A percentile compares a stretch with the other conserved stretches of the same genome.
Evolutionary conservation across 805 yeast species (phyloP).

Genomic region (Lipomyces mesembrius): DNA sequence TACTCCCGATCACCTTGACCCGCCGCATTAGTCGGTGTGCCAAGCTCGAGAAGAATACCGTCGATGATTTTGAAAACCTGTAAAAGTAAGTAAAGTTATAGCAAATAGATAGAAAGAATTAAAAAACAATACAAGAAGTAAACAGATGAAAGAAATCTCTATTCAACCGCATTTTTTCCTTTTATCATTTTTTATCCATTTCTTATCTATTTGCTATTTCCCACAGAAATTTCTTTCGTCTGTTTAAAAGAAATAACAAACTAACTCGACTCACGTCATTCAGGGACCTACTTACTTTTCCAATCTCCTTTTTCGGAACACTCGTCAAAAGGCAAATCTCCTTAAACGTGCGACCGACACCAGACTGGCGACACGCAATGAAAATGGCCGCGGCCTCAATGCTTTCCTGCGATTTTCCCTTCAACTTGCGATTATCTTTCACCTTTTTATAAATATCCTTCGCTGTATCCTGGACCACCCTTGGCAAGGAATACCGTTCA

Average conservation of each 20-base stretch:
- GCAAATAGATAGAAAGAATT: slow-evolving; percentile 2
- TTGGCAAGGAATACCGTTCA: slow-evolving; percentile 92
- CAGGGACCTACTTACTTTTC: slow-evolving; percentile 58
- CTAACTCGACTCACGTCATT: background rate
- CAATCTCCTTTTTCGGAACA: slow-evolving; percentile 92
- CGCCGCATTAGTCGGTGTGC: slow-evolving; percentile 26
- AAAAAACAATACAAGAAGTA: background rate
- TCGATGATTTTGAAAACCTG: slow-evolving; percentile 72
- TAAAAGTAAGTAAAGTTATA: slow-evolving; percentile 3
- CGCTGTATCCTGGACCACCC: slow-evolving; percentile 95
- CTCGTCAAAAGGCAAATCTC: slow-evolving; percentile 94
- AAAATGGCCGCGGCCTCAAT: slow-evolving; percentile 96
- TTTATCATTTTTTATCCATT: background rate
- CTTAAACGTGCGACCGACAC: slow-evolving; percentile 90
- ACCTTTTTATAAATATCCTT: slow-evolving; percentile 93
- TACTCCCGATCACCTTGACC: slow-evolving; percentile 50
- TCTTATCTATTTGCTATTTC: background rate
- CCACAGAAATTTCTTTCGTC: background rate
- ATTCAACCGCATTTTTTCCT: background rate
- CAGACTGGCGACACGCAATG: slow-evolving; percentile 91
- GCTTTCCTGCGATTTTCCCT: slow-evolving; percentile 89
- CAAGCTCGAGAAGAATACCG: slow-evolving; percentile 52
- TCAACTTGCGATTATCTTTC: slow-evolving; percentile 79
- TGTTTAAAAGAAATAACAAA: too few species aligned
- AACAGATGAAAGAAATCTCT: background rate